Conservation (phyloP, 164 flowering plant genomes). For the Macadamia tetraphylla region DNA sequence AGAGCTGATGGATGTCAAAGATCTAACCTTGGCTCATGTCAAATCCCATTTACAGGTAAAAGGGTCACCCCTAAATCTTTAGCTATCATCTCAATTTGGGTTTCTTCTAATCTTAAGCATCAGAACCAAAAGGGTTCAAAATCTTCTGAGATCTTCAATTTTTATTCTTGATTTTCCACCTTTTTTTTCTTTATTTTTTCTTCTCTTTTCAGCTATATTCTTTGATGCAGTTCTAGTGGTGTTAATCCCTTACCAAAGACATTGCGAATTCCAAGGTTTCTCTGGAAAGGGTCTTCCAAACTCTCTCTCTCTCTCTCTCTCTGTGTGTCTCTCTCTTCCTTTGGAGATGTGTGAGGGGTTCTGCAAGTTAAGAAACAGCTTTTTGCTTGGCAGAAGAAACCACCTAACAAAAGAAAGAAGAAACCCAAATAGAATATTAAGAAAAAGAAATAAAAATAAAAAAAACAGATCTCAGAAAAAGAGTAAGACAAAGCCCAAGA, state of each 20-base stretch:
- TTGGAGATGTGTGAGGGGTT: constrained; percentile 46
- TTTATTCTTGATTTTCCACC: constrained; percentile 1
- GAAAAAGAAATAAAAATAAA: constrained; percentile 19
- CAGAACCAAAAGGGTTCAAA: constrained; percentile 1
- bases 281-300: constrained; percentile 28
- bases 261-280: constrained; percentile 53
- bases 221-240: constrained; percentile 3
- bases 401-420: constrained; percentile 20
- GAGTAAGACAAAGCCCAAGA: constrained; percentile 39
- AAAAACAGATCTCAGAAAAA: constrained; percentile 15
- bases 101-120: constrained; percentile 8
- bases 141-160: neutral
- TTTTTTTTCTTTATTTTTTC: constrained; percentile 1
- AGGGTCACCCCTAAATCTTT: neutral
- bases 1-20: constrained; percentile 99
- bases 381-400: constrained; percentile 53
- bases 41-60: constrained; percentile 96
- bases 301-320: no score
- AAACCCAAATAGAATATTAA: constrained; percentile 12
- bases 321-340: no score
- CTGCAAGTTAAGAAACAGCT: constrained; percentile 48
- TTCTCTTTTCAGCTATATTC: neutral
- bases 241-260: constrained; percentile 6
- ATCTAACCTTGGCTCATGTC: constrained; percentile 97
- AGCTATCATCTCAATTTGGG: constrained; percentile 10